Evolutionary conservation across 106 monocot genomes (phyloP), one percentile per base, ranked within the genome.

Genomic region (Allium cepa): DNA sequence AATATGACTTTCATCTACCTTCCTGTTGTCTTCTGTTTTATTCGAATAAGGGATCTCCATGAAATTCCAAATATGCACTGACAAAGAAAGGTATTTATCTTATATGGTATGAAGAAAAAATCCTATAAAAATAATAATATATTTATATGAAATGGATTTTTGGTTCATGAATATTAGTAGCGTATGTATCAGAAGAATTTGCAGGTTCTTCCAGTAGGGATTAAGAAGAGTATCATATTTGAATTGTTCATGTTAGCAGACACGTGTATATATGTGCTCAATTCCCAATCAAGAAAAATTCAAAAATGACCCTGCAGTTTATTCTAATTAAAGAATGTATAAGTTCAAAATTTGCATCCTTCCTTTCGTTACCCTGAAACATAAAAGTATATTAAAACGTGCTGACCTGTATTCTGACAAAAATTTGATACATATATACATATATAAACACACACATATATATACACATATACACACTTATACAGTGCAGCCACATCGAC

Each of bases 161-260:
- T 22, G 22, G 22, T 0, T 22, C 22, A 22, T 22, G 22, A 22
- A 22, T 22, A 22, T 22, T 22, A 22, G 22, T 22, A 22, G 22
- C 0, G 59, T 56, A 55, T 56, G 45, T 82, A 72, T 74, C 55
- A 74, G 70, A 73, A 55, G 69, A 75, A 77, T 77, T 77, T 73
- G 58, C 63, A 59, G 62, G 53, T 61, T 46, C 28, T 63, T 47
- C 22, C 22, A 22, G 22, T 83, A 71, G 74, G 73, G 82, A 74
- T 78, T 75, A 63, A 73, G 52, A 53, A 66, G 62, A 68, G 46
- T 12, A 68, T 59, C 72, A 60, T 56, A 27, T 68, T 61, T 67
- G 48, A 49, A 13, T 56, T 1, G 52, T 68, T 46, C 68, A 60
- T 68, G 63, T 50, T 64, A 66, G 51, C 69, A 18, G 47, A 28